Evolutionary conservation across 768 basidiomycete genomes (phyloP), one percentile per base, ranked within the genome.

Genomic region (Hydnomerulius pinastri): DNA sequence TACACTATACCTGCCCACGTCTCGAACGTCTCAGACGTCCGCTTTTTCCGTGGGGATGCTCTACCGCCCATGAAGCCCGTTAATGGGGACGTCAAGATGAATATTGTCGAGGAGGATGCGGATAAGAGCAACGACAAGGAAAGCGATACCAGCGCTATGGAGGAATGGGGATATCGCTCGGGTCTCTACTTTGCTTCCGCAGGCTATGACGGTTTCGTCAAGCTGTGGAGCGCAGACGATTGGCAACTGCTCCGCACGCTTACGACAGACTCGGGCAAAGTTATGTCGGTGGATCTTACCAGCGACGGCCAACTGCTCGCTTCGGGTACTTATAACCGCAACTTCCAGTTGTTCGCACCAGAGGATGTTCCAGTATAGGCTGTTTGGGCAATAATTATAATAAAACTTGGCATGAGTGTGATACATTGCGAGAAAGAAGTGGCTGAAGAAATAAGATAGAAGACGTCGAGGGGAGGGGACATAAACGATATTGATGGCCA

Each of bases 1-100:
- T 93, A 97, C 69, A 98, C 92, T 35, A 97, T 98, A 58, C 95
- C 96, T 2, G 97, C 94, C 0, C 97, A 99, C 74, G 80, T 87
- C 29, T 94, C 90, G 47, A 96, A 95, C 65, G 89, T 98, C 44
- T 89, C 95, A 13, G 97, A 99, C 61, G 80, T 99, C 37, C 87
- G 90, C 25, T 99, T 98, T 77, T 98, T 95, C 83, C 81, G 85
- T 39, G 77, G 80, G 9, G 78, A 85, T 36, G 81, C 81, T 37
- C 58, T 49, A 4, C 63, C 70, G 17, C 77, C 72, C 65, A 81
- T 70, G 66, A 77, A 76, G 10, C 48, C 55, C 18, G 32, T 67
- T 59, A 59, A 68, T n/a, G 61, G 71, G 28, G 79, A 82, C 29
- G 73, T 81, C 27, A 67, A 63, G 38, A 84, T 86, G 78, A 71